Evolutionary conservation across 192 early-diverging fungal species (phyloP).

Genomic region (Backusella liffmaniae): DNA sequence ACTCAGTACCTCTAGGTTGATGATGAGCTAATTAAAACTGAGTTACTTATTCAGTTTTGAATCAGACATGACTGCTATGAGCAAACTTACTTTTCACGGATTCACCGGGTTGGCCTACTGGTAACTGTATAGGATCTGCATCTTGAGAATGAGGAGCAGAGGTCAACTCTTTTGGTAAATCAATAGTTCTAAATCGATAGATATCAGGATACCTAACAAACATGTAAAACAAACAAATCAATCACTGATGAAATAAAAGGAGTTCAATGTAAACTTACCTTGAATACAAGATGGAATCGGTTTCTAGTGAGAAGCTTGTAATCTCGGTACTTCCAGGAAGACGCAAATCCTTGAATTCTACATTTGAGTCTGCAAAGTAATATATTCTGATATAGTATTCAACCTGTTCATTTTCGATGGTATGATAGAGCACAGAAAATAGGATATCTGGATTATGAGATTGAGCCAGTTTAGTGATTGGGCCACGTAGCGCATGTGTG

Average conservation of each 20-base stretch:
- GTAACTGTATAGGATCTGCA: slow-evolving; percentile 4
- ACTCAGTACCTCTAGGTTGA: slow-evolving; percentile 18
- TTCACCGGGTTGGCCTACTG: slow-evolving; percentile 10
- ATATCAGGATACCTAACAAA: slow-evolving; percentile 22
- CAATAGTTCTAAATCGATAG: slow-evolving; percentile 15
- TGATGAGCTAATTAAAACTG: slow-evolving; percentile 8
- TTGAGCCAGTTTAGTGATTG: slow-evolving; percentile 21
- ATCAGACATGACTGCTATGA: background rate
- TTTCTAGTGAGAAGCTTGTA: slow-evolving; percentile 21
- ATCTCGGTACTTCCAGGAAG: slow-evolving; percentile 33
- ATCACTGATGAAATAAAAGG: too few relatives aligned
- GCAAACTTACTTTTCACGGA: slow-evolving; percentile 14
- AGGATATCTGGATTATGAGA: background rate
- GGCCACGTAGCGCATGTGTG: slow-evolving; percentile 24
- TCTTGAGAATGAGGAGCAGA: slow-evolving; percentile 23
- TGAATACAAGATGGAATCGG: slow-evolving; percentile 29
- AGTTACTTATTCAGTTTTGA: background rate
- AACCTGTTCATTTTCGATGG: slow-evolving; percentile 23
- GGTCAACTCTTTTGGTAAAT: slow-evolving; percentile 16
- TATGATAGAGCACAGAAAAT: slow-evolving; percentile 35
- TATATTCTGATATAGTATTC: slow-evolving; percentile 28
- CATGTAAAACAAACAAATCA: background rate
- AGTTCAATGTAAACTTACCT: slow-evolving; percentile 5
- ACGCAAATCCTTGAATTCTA: slow-evolving; percentile 29
- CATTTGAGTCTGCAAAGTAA: background rate